These are phyloP conservation scores for Nicotiana paniculata DNA, from an alignment of 257 asterid genomes.

Conservation along the genomic window DNA sequence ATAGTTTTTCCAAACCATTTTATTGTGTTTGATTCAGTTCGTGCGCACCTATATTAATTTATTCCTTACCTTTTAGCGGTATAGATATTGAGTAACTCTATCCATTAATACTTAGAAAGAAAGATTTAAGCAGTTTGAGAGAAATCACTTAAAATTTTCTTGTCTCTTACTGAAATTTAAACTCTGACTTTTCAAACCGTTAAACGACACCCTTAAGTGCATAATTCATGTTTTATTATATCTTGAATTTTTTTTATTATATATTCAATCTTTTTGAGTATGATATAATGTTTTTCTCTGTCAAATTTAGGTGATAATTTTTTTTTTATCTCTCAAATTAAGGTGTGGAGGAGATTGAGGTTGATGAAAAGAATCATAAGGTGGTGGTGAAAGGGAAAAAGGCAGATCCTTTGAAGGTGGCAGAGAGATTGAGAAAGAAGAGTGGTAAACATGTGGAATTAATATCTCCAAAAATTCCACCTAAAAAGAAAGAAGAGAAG, in stretches of 20 bases:
- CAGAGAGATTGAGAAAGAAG: conserved; percentile 49
- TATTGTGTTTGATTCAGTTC: background rate
- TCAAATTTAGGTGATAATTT: too few relatives aligned
- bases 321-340: background rate
- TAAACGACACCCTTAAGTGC: too few relatives aligned
- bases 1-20: background rate
- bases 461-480: conserved; percentile 36
- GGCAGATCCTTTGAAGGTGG: conserved; percentile 51
- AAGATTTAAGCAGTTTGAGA: background rate
- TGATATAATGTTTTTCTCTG: too few relatives aligned
- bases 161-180: background rate
- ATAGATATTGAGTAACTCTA: background rate
- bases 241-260: too few relatives aligned
- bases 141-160: background rate
- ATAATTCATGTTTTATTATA: too few relatives aligned
- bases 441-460: conserved; percentile 55
- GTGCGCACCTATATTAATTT: background rate
- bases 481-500: conserved; percentile 19
- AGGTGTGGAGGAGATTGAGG: conserved; percentile 57
- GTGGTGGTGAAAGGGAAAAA: conserved; percentile 49
- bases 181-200: background rate
- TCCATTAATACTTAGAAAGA: too few relatives aligned
- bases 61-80: fast-evolving
- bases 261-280: too few relatives aligned
- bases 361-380: conserved; percentile 42